phyloP scores from a whole-genome alignment of 2,329 filamentous ascomycete genomes.

The Drechslerella coelobrocha region DNA sequence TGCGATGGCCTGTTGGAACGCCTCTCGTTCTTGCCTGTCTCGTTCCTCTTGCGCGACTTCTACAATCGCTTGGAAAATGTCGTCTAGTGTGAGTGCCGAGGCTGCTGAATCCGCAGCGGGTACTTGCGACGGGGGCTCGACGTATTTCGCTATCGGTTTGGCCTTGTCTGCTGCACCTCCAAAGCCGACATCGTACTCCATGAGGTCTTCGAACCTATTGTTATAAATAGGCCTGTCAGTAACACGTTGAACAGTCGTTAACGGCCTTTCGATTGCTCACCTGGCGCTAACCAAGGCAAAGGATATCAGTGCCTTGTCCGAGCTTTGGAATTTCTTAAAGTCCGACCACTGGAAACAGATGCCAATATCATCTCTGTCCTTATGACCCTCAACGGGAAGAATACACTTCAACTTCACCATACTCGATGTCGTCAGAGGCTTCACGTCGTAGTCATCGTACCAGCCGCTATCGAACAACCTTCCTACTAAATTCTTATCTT shows the following conservation, averaged over 20 bases:
- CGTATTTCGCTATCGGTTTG: slow-evolving; percentile 31
- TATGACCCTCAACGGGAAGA: slow-evolving; percentile 17
- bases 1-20: slow-evolving; percentile 38
- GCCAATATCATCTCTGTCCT: slow-evolving; percentile 38
- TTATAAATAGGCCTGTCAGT: not conserved
- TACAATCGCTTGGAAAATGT: slow-evolving; percentile 41
- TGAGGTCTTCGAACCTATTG: slow-evolving; percentile 36
- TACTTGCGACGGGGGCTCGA: slow-evolving; percentile 26
- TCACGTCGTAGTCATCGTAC: slow-evolving; percentile 40
- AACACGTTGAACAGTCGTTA: no score
- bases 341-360: slow-evolving; percentile 43
- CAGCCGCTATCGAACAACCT: slow-evolving; percentile 28
- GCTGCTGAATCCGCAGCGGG: slow-evolving; percentile 2
- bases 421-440: slow-evolving; percentile 8
- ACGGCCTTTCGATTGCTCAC: no score
- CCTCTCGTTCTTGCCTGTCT: slow-evolving; percentile 38
- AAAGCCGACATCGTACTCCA: slow-evolving; percentile 34
- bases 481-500: slow-evolving; percentile 15
- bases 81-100: slow-evolving; percentile 18
- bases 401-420: slow-evolving; percentile 42
- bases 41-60: slow-evolving; percentile 41
- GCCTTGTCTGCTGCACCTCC: slow-evolving; percentile 32
- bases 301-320: slow-evolving; percentile 43
- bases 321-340: slow-evolving; percentile 35
- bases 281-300: slow-evolving; percentile 31